phyloP scores from a whole-genome alignment of 2,329 filamentous ascomycete genomes.

The Aurifilum marmelostoma region DNA sequence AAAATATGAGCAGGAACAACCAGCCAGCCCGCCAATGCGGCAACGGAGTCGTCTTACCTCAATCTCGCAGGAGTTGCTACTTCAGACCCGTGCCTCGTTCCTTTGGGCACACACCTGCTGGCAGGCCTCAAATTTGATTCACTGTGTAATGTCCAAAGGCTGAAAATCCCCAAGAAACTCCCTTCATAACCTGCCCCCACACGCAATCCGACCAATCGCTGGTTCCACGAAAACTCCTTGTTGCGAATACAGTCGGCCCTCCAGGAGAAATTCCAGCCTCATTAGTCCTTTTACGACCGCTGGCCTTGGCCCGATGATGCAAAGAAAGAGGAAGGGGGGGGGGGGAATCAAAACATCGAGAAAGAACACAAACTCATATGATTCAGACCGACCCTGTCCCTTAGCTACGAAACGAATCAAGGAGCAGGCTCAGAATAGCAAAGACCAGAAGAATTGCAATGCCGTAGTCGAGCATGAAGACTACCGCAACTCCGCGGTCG shows the following conservation, averaged over 20 bases:
- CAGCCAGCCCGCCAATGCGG: not conserved
- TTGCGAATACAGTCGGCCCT: not conserved
- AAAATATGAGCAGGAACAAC: too few relatives aligned
- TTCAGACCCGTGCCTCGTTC: not conserved
- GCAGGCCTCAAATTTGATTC: not conserved
- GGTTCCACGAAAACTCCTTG: not conserved
- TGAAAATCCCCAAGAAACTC: not conserved
- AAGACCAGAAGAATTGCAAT: conserved; percentile 6
- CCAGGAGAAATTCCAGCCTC: not conserved
- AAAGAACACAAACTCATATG: too few relatives aligned
- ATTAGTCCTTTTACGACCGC: not conserved
- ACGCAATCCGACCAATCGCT: not conserved
- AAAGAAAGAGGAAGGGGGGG: not conserved
- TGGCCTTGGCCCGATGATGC: not conserved
- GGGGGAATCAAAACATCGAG: too few relatives aligned
- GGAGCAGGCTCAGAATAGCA: not conserved
- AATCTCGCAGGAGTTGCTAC: not conserved
- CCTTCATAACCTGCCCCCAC: not conserved
- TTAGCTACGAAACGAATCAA: not conserved
- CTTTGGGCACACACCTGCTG: not conserved
- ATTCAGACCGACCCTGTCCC: not conserved
- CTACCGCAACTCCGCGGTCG: not conserved
- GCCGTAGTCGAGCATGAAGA: not conserved
- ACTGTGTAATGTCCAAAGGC: not conserved
- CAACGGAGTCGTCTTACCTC: not conserved